Evolutionary conservation across 139 green algal species (phyloP), one percentile per base, ranked within the genome.

Genomic region (Zygnema circumcarinatum): DNA sequence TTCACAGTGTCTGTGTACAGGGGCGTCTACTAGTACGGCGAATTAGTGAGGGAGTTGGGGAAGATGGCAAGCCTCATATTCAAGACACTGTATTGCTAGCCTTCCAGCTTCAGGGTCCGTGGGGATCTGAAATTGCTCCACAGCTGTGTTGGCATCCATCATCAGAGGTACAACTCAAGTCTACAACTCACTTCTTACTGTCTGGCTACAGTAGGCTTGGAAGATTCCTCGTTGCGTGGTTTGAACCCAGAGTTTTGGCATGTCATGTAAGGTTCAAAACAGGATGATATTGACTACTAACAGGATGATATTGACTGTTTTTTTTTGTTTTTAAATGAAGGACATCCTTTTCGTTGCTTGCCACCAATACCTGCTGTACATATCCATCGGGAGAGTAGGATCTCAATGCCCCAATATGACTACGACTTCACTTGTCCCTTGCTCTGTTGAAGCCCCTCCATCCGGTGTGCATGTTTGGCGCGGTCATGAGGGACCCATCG

Each of bases 341-440:
- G 81, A 87, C 81, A 53, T 62, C 16, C 67, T 87, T 31, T 35
- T 87, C 25, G 81, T 87, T 29, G 67, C 81, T 33, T 87, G 81
- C 7, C 68, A 52, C 81, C 2, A 83, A n/a, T 83, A 83, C 67
- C 38, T 87, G 38, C 67, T 87, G 25, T 32, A 52, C 16, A 74
- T 87, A 72, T 83, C 67, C 67, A 83, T 87, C 67, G 53, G 67
- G 32, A 7, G 16, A 41, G 69, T 20, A 41, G 16, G 11, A 42
- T 3, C 69, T 25, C 36, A 25, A 11, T 78, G 69, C 69, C 69
- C 36, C 35, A 40, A 3, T 25, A 78, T 53, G 69, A 11, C 7
- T 42, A 78, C 16, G 7, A 78, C 35, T 11, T 25, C 7, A 40
- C 11, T 39, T 33, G 2, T 83, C 21, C 7, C 53, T 21, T 83